A percentile compares a stretch with the other conserved stretches of the same genome.
Evolutionary conservation across 139 green algal genomes (phyloP).

Genomic region (Zygnema cylindricum): DNA sequence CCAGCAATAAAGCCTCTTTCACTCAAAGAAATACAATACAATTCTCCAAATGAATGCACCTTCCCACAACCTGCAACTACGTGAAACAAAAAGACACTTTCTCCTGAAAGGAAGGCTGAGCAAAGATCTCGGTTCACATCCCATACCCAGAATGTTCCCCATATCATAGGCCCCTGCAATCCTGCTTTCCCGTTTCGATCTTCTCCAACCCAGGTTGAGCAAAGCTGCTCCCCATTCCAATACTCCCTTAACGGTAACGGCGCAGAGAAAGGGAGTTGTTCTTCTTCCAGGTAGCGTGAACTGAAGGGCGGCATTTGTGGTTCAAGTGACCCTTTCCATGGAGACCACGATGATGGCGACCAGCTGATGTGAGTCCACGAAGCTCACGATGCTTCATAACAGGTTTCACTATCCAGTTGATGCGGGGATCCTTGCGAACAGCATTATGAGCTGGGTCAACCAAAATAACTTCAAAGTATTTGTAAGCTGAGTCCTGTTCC

Average conservation of each 20-base stretch:
- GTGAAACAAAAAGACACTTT: too few relatives aligned
- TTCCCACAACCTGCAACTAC: too few relatives aligned
- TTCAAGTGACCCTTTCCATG: conserved; percentile 77
- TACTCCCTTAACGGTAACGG: conserved; percentile 85
- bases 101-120: too few relatives aligned
- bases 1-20: too few relatives aligned
- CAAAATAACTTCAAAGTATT: conserved; percentile 99
- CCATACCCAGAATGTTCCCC: too few relatives aligned
- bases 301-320: conserved; percentile 86
- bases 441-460: conserved; percentile 93
- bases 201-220: too few relatives aligned
- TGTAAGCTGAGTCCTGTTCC: conserved; percentile 96
- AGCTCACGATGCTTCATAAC: conserved; percentile 98
- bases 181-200: too few relatives aligned
- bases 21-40: too few relatives aligned
- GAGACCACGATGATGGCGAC: conserved; percentile 92
- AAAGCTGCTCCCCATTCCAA: too few relatives aligned
- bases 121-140: too few relatives aligned
- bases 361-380: conserved; percentile 92
- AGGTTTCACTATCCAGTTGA: conserved; percentile 98
- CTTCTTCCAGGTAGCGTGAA: conserved; percentile 85
- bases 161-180: too few relatives aligned
- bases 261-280: conserved; percentile 90
- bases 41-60: too few relatives aligned
- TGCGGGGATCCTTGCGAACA: conserved; percentile 94